Evolutionary conservation across 2,329 filamentous ascomycete genomes (phyloP).

Genomic region (Aspergillus ustus): DNA sequence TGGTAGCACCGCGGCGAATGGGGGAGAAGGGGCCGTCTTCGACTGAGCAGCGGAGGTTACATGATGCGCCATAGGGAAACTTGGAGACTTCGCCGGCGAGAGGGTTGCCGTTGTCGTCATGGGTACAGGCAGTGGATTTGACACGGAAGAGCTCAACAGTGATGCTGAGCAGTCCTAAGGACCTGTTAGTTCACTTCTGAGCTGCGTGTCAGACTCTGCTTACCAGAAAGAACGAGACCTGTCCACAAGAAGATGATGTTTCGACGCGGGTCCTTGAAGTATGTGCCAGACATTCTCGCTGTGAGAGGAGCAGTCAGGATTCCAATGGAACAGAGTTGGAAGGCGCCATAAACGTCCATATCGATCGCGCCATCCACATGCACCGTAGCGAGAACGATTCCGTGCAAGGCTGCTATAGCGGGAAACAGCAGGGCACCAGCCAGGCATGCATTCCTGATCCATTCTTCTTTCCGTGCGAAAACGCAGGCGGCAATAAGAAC

Average conservation of each 20-base stretch:
- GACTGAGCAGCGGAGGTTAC: background rate
- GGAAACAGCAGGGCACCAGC: slow-evolving; percentile 8
- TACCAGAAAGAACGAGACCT: slow-evolving; percentile 8
- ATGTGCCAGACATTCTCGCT: slow-evolving; percentile 8
- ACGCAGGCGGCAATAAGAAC: slow-evolving; percentile 7
- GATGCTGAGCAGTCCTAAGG: slow-evolving; percentile 4
- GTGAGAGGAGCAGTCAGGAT: slow-evolving; percentile 11
- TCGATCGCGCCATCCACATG: slow-evolving; percentile 10
- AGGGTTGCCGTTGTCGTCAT: background rate
- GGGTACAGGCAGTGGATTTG: background rate
- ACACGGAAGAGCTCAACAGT: slow-evolving; percentile 9
- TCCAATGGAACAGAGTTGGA: slow-evolving; percentile 12
- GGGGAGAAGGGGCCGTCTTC: slow-evolving; percentile 4
- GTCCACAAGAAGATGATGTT: slow-evolving; percentile 12
- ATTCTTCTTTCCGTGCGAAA: slow-evolving; percentile 10
- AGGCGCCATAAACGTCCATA: slow-evolving; percentile 12
- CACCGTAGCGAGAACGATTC: slow-evolving; percentile 3
- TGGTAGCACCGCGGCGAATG: background rate
- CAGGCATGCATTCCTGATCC: slow-evolving; percentile 12
- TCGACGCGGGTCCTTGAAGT: slow-evolving; percentile 8
- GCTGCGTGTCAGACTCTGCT: background rate
- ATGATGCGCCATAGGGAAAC: slow-evolving; percentile 2
- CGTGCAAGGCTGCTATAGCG: slow-evolving; percentile 7
- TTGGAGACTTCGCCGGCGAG: background rate
- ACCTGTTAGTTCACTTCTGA: background rate